phyloP scores from a whole-genome alignment of 163 green algal species.

The Chloroidium sp. region DNA sequence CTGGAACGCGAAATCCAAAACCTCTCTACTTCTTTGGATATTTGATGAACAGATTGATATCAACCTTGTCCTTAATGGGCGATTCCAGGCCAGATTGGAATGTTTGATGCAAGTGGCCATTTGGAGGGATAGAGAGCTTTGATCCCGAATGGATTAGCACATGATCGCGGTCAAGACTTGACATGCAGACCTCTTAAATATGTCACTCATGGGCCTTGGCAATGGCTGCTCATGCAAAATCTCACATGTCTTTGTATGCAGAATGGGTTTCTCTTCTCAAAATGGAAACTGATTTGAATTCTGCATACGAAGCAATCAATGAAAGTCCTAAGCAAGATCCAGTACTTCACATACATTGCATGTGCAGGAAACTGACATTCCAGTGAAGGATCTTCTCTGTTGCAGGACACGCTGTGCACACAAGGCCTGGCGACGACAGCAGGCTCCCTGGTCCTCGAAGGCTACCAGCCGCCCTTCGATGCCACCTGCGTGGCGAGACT shows the following conservation, averaged over 20 bases:
- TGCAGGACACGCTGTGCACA: slow-evolving; percentile 93
- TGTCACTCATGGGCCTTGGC: background rate
- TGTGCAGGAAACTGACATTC: background rate
- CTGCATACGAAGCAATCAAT: background rate
- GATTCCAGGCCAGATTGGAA: background rate
- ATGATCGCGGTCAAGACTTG: too few species aligned
- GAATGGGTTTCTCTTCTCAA: background rate
- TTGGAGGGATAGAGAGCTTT: background rate
- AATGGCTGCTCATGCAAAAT: slow-evolving; percentile 1
- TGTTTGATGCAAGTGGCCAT: background rate
- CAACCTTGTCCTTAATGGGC: background rate
- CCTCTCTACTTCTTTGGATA: background rate
- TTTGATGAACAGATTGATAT: background rate
- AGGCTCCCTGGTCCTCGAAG: slow-evolving; percentile 53
- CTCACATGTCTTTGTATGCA: background rate
- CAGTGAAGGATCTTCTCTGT: background rate
- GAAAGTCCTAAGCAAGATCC: background rate
- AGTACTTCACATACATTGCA: background rate
- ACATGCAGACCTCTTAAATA: background rate
- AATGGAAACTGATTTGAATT: background rate
- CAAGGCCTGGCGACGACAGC: slow-evolving; percentile 75
- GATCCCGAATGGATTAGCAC: background rate
- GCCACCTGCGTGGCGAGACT: slow-evolving; percentile 72
- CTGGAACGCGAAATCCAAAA: background rate
- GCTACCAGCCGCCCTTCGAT: slow-evolving; percentile 76